Conservation (phyloP, 345 rosid genomes). For the Eucalyptus decipiens region DNA sequence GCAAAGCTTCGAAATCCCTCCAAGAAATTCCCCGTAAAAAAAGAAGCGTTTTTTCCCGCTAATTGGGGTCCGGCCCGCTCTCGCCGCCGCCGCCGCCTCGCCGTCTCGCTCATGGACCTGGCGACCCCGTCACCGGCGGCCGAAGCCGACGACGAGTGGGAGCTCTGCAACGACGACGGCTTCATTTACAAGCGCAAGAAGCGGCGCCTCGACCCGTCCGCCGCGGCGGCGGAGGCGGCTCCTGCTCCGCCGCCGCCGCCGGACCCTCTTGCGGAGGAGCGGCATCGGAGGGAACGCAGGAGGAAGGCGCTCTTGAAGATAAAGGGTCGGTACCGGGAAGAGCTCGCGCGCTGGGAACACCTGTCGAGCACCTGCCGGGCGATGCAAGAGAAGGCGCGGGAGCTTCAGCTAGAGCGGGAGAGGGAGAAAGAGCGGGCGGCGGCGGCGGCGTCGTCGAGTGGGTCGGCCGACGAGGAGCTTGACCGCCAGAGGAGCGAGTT, state of each 20-base stretch:
- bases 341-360: conserved; percentile 56
- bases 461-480: not conserved
- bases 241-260: not conserved
- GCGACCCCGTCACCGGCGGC: not conserved
- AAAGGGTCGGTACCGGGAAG: conserved; percentile 36
- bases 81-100: not conserved
- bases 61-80: not conserved
- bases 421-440: not conserved
- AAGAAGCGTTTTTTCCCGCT: not conserved
- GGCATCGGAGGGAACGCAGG: conserved; percentile 29
- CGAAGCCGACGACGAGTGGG: conserved; percentile 41
- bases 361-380: conserved; percentile 40
- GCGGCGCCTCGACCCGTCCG: conserved; percentile 16
- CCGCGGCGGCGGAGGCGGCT: not conserved
- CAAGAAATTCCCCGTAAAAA: not conserved
- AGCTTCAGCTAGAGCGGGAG: conserved; percentile 2
- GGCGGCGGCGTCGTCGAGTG: not conserved
- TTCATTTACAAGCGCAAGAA: conserved; percentile 67
- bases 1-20: not conserved
- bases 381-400: conserved; percentile 31
- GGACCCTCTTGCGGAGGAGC: conserved; percentile 15
- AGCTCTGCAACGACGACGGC: conserved; percentile 61
- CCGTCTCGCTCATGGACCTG: conserved; percentile 1
- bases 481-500: not conserved
- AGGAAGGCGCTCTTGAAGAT: conserved; percentile 35